Evolutionary conservation across 495 filamentous ascomycete species (phyloP).

Genomic region (Penicillium paxilli): DNA sequence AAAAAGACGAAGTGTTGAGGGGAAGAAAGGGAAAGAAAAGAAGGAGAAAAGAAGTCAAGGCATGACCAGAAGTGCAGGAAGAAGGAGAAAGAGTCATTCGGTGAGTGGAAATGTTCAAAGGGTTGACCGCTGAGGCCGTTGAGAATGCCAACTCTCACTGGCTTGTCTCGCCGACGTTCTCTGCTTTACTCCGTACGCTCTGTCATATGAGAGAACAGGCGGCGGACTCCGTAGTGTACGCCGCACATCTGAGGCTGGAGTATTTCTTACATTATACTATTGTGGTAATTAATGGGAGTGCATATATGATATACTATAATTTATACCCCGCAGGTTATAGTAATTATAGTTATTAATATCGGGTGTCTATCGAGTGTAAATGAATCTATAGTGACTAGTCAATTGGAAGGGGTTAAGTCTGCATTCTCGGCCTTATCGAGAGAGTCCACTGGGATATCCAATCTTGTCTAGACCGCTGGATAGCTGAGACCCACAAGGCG

Average conservation of each 20-base stretch:
- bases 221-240: neutral
- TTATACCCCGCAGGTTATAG: no score
- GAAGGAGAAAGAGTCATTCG: slow-evolving; percentile 1
- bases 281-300: no score
- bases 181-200: slow-evolving; percentile 24
- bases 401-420: neutral
- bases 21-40: neutral
- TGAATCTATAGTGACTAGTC: neutral
- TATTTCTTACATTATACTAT: no score
- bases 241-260: slow-evolving; percentile 7
- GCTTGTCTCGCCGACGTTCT: slow-evolving; percentile 27
- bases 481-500: neutral
- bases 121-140: slow-evolving; percentile 21
- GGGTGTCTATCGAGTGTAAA: no score
- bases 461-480: neutral
- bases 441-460: neutral
- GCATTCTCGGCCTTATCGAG: neutral
- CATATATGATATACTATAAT: neutral
- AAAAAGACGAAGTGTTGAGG: neutral
- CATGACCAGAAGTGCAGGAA: no score
- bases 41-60: neutral
- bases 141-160: slow-evolving; percentile 24
- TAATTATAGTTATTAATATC: no score
- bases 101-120: neutral
- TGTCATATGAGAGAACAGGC: slow-evolving; percentile 13